phyloP scores from a whole-genome alignment of 768 basidiomycete species.

The Xerocomellus dryophilus region DNA sequence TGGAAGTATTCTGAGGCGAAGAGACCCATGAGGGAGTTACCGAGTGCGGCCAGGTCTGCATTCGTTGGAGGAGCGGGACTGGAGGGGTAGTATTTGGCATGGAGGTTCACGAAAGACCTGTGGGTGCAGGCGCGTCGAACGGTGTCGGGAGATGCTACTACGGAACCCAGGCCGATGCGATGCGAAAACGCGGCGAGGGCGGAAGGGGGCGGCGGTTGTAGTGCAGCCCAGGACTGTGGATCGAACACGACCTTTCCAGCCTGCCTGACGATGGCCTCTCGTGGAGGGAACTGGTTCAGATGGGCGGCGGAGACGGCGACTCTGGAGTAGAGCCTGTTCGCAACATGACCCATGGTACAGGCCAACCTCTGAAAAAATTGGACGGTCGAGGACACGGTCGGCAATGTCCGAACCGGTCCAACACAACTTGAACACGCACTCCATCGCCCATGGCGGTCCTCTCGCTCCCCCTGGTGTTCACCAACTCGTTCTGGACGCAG shows the following conservation, averaged over 20 bases:
- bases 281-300: conserved; percentile 59
- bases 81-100: conserved; percentile 55
- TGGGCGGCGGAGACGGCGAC: conserved; percentile 55
- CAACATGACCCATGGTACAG: conserved; percentile 53
- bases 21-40: conserved; percentile 86
- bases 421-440: conserved; percentile 13
- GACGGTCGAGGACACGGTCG: conserved; percentile 31
- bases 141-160: conserved; percentile 50
- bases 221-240: conserved; percentile 62
- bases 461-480: conserved; percentile 84
- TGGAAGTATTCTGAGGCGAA: conserved; percentile 84
- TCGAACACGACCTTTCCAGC: conserved; percentile 49
- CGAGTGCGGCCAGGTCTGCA: conserved; percentile 68
- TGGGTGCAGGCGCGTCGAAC: conserved; percentile 80
- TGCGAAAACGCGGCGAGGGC: conserved; percentile 75
- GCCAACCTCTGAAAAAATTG: conserved; percentile 12
- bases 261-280: conserved; percentile 42
- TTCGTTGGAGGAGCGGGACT: conserved; percentile 62
- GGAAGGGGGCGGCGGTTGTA: conserved; percentile 69
- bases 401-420: conserved; percentile 24
- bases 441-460: conserved; percentile 69
- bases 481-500: conserved; percentile 93
- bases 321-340: conserved; percentile 49
- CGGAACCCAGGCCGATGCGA: conserved; percentile 64
- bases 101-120: conserved; percentile 58